phyloP scores from a whole-genome alignment of 331 rosid genomes.

The Acacia concinna region DNA sequence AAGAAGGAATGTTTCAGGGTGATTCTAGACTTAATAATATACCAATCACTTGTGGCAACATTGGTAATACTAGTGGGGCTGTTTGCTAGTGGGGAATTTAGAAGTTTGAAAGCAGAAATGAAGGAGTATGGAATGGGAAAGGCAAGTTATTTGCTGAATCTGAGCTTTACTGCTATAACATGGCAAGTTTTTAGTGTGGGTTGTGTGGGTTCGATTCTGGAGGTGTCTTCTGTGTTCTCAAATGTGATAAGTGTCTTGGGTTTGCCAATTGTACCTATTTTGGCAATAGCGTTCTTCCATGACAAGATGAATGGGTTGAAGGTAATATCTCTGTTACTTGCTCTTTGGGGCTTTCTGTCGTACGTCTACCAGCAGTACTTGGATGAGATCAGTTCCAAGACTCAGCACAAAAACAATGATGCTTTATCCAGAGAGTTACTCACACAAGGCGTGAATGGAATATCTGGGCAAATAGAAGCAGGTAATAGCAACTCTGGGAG shows the following conservation, averaged over 20 bases:
- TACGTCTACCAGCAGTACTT: constrained; percentile 53
- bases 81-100: constrained; percentile 58
- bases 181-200: constrained; percentile 46
- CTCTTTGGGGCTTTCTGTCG: constrained; percentile 59
- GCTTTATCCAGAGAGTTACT: not conserved
- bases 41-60: constrained; percentile 37
- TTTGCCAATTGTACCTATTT: constrained; percentile 50
- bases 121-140: constrained; percentile 41
- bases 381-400: constrained; percentile 24
- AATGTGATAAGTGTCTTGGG: constrained; percentile 47
- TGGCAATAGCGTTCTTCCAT: constrained; percentile 46
- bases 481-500: not conserved
- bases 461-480: not conserved
- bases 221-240: constrained; percentile 61
- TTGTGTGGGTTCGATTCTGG: constrained; percentile 46
- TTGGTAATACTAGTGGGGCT: constrained; percentile 37
- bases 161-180: constrained; percentile 41
- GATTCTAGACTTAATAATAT: constrained; percentile 39
- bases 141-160: constrained; percentile 42
- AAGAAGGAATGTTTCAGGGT: constrained; percentile 37
- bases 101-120: constrained; percentile 46
- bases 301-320: constrained; percentile 54
- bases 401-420: not conserved
- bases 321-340: constrained; percentile 46
- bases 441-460: not conserved